Percentiles rank a stretch among this genome's conserved stretches.
These are phyloP conservation scores for Populus simonii DNA, from an alignment of 345 rosid species.

Conservation along the genomic window DNA sequence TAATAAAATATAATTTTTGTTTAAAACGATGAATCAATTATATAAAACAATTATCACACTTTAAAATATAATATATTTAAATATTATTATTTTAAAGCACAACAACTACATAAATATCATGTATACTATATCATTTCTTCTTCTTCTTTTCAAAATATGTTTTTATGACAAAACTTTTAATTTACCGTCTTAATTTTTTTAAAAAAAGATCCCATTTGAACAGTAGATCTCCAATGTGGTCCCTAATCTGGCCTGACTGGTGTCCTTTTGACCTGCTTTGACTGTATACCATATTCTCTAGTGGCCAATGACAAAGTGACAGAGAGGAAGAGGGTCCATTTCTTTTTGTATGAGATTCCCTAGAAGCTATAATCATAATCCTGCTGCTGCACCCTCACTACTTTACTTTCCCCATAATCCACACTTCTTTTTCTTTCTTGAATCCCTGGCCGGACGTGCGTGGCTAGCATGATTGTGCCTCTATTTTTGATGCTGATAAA, in stretches of 20 bases:
- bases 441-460: slow-evolving; percentile 22
- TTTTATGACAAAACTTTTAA: too few species aligned
- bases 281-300: slow-evolving; percentile 30
- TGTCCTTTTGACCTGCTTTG: slow-evolving; percentile 41
- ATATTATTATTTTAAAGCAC: too few species aligned
- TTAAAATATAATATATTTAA: too few species aligned
- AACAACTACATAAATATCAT: too few species aligned
- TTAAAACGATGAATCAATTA: too few species aligned
- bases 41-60: too few species aligned
- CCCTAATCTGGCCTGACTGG: slow-evolving; percentile 9
- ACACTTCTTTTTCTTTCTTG: slow-evolving; percentile 1
- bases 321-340: slow-evolving; percentile 19
- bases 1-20: too few species aligned
- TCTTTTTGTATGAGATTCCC: slow-evolving; percentile 37
- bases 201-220: background rate
- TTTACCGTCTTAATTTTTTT: too few species aligned
- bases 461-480: background rate
- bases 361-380: slow-evolving; percentile 28
- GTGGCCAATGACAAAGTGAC: slow-evolving; percentile 24
- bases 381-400: slow-evolving; percentile 5
- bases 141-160: too few species aligned
- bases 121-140: too few species aligned
- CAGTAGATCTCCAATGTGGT: slow-evolving; percentile 31
- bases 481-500: background rate
- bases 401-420: slow-evolving; percentile 37